A percentile compares a stretch with the other conserved stretches of the same genome.
Evolutionary conservation across 805 yeast species (phyloP).

Genomic region (Candida alai): DNA sequence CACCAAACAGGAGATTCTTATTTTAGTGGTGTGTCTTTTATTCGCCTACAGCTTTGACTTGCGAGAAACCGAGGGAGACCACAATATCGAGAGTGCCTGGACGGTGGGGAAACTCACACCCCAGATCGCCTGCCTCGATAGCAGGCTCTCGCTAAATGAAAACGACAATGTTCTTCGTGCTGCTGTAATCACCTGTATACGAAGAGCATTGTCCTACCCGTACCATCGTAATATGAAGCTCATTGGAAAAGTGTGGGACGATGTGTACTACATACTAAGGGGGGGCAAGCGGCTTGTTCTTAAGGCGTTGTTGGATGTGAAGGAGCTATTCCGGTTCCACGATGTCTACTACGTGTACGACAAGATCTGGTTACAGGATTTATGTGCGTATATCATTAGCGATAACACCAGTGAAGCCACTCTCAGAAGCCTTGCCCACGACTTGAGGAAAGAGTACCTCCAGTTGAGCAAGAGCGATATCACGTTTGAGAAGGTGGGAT

Average conservation of each 20-base stretch:
- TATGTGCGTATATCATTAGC: conserved; percentile 67
- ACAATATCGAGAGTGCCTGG: conserved; percentile 90
- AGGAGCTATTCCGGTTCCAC: conserved; percentile 76
- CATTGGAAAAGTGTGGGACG: conserved; percentile 65
- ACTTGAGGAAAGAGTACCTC: conserved; percentile 45
- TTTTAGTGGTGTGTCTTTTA: conserved; percentile 60
- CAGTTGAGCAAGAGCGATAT: conserved; percentile 42
- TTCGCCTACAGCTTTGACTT: conserved; percentile 75
- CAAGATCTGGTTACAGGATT: conserved; percentile 70
- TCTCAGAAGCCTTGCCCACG: conserved; percentile 63
- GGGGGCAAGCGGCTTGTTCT: conserved; percentile 69
- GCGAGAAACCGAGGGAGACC: conserved; percentile 66
- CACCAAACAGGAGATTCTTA: conserved; percentile 44
- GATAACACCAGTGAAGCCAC: conserved; percentile 57
- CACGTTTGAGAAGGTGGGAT: conserved; percentile 49
- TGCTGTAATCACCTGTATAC: conserved; percentile 54
- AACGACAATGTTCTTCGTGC: conserved; percentile 42
- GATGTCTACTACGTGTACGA: conserved; percentile 84
- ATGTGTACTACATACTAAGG: conserved; percentile 58
- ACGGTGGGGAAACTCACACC: conserved; percentile 84
- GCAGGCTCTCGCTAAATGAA: conserved; percentile 37
- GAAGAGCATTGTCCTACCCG: conserved; percentile 79
- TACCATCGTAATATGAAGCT: conserved; percentile 69
- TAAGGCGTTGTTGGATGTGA: conserved; percentile 52
- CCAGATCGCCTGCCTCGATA: conserved; percentile 69